phyloP scores from a whole-genome alignment of 2,329 filamentous ascomycete genomes.

The Pyrenophora tritici-repentis region DNA sequence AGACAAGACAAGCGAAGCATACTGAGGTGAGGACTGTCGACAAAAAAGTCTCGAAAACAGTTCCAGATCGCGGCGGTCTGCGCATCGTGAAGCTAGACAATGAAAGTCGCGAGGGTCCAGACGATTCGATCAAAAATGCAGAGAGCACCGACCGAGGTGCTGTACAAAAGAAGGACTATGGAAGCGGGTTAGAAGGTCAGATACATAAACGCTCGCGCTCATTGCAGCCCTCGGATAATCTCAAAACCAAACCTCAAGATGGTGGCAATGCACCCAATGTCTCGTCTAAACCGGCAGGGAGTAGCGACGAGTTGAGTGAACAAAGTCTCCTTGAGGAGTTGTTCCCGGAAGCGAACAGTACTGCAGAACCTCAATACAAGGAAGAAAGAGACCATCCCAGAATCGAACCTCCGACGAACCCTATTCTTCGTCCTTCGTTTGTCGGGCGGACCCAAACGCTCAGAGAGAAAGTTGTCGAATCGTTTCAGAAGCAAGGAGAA shows the following conservation, averaged over 20 bases:
- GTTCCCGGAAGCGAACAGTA: slow-evolving; percentile 56
- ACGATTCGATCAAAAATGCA: neutral
- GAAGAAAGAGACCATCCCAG: slow-evolving; percentile 32
- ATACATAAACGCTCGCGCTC: slow-evolving; percentile 22
- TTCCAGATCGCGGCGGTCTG: too few species aligned
- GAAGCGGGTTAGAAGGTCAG: slow-evolving; percentile 16
- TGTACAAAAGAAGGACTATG: slow-evolving; percentile 10
- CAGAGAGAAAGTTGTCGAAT: slow-evolving; percentile 29
- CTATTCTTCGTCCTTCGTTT: slow-evolving; percentile 15
- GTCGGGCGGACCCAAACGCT: slow-evolving; percentile 6
- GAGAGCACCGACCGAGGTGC: neutral
- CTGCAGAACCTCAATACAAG: slow-evolving; percentile 20
- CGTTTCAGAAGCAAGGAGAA: slow-evolving; percentile 33
- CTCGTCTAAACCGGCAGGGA: slow-evolving; percentile 3
- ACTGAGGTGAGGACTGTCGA: too few species aligned
- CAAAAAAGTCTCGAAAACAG: too few species aligned
- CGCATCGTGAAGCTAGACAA: neutral
- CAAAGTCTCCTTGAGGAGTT: slow-evolving; percentile 56
- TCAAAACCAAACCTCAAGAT: neutral
- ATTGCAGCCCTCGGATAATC: slow-evolving; percentile 17
- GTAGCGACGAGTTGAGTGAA: slow-evolving; percentile 20
- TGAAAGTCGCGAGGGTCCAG: neutral
- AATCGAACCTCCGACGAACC: slow-evolving; percentile 30
- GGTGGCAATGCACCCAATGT: neutral
- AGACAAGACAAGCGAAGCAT: too few species aligned